These are phyloP conservation scores for Yamadazyma ubonensis DNA, from an alignment of 805 yeast species.

Conservation along the genomic window DNA sequence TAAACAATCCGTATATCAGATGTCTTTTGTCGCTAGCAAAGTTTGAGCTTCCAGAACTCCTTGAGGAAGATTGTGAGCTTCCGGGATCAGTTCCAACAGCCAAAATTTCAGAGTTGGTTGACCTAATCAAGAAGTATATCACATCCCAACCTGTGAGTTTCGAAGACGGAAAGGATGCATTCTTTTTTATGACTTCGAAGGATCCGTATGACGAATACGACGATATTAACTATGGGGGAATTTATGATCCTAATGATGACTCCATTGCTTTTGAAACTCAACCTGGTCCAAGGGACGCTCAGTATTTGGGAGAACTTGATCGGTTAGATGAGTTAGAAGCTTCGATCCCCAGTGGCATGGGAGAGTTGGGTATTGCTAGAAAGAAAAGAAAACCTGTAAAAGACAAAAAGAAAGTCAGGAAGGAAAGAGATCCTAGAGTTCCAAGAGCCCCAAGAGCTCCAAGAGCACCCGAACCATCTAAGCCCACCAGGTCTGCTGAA, in stretches of 20 bases:
- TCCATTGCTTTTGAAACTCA: conserved; percentile 32
- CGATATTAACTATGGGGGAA: conserved; percentile 23
- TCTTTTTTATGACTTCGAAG: conserved; percentile 26
- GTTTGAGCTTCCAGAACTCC: conserved; percentile 40
- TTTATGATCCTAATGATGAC: conserved; percentile 26
- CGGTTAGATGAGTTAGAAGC: conserved; percentile 40
- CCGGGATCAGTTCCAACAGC: conserved; percentile 29
- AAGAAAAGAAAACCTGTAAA: conserved; percentile 19
- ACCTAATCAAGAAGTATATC: conserved; percentile 44
- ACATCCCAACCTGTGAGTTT: conserved; percentile 28
- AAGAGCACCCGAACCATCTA: conserved; percentile 12
- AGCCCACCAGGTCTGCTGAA: conserved; percentile 47
- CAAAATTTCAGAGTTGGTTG: conserved; percentile 32
- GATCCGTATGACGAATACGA: conserved; percentile 28
- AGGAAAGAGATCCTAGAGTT: conserved; percentile 10
- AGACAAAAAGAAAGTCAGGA: conserved; percentile 10
- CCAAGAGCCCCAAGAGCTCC: conserved; percentile 15
- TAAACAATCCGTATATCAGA: conserved; percentile 50
- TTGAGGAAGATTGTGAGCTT: conserved; percentile 41
- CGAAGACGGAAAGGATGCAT: conserved; percentile 39
- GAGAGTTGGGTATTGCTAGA: conserved; percentile 26
- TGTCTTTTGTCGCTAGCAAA: conserved; percentile 48
- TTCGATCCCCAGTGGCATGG: conserved; percentile 13
- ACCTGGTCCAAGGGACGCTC: conserved; percentile 14
- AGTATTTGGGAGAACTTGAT: conserved; percentile 24